Percentiles rank a stretch among this genome's conserved stretches.
These are phyloP conservation scores for Aureobasidium sp. DNA, from an alignment of 2,329 filamentous ascomycete genomes.

Conservation along the genomic window DNA sequence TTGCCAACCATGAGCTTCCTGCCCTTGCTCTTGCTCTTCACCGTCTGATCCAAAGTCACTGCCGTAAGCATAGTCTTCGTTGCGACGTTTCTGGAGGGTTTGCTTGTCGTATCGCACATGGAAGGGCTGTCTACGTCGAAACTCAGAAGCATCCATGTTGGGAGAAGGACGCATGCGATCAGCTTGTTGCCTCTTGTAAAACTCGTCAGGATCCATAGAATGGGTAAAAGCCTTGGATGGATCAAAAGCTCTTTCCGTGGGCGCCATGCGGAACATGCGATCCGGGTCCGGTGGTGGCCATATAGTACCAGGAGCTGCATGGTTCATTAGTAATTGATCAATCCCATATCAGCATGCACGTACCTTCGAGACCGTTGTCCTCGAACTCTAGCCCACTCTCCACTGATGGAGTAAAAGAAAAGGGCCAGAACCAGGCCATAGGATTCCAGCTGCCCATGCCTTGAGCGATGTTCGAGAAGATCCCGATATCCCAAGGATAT, in stretches of 20 bases:
- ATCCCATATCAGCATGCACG: slow-evolving; percentile 18
- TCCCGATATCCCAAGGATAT: slow-evolving; percentile 72
- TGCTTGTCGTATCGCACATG: slow-evolving; percentile 31
- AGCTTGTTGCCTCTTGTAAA: slow-evolving; percentile 44
- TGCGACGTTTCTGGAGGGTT: not conserved
- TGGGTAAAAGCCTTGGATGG: slow-evolving; percentile 28
- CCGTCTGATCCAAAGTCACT: slow-evolving; percentile 34
- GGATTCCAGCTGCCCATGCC: slow-evolving; percentile 64
- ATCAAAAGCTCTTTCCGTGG: slow-evolving; percentile 15
- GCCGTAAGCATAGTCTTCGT: slow-evolving; percentile 19
- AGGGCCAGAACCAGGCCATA: slow-evolving; percentile 60
- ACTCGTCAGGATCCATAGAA: slow-evolving; percentile 41
- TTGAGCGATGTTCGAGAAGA: slow-evolving; percentile 64
- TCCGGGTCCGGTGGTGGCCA: slow-evolving; percentile 47
- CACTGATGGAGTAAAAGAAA: slow-evolving; percentile 44
- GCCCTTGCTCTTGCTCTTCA: slow-evolving; percentile 27
- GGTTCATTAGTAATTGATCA: slow-evolving; percentile 37
- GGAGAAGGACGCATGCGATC: slow-evolving; percentile 38
- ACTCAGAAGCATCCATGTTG: slow-evolving; percentile 21
- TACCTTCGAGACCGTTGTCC: slow-evolving; percentile 69
- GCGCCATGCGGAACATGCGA: slow-evolving; percentile 28
- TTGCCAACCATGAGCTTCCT: slow-evolving; percentile 20
- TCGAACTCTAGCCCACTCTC: slow-evolving; percentile 52
- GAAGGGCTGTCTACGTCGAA: slow-evolving; percentile 33
- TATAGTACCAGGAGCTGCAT: slow-evolving; percentile 27